These are phyloP conservation scores for Tremella yokohamensis DNA, from an alignment of 768 basidiomycete genomes.

Conservation along the genomic window DNA sequence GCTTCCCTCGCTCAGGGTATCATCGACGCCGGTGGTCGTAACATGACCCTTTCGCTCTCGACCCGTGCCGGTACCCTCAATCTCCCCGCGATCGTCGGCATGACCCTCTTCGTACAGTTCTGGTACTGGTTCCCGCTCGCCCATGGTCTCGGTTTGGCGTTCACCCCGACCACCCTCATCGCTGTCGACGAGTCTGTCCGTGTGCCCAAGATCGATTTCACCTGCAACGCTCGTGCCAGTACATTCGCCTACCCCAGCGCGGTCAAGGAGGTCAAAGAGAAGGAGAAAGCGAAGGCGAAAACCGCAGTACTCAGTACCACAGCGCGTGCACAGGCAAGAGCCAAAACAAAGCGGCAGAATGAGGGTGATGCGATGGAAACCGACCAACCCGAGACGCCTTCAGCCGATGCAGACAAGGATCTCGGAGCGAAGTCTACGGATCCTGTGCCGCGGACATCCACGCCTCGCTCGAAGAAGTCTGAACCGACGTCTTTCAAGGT, in stretches of 20 bases:
- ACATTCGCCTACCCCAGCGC: conserved; percentile 86
- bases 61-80: conserved; percentile 89
- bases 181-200: conserved; percentile 81
- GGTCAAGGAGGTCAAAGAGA: conserved; percentile 86
- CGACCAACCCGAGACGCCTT: neutral
- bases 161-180: conserved; percentile 92
- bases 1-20: conserved; percentile 93
- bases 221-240: conserved; percentile 84
- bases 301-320: conserved; percentile 95
- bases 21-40: conserved; percentile 95
- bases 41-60: conserved; percentile 89
- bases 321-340: conserved; percentile 91
- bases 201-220: conserved; percentile 90
- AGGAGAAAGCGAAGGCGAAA: conserved; percentile 83
- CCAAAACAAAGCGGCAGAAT: conserved; percentile 78
- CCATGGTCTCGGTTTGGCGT: conserved; percentile 85
- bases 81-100: conserved; percentile 93
- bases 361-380: conserved; percentile 75
- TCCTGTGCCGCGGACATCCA: conserved; percentile 19
- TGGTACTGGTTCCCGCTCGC: conserved; percentile 99
- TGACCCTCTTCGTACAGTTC: conserved; percentile 96
- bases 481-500: conserved; percentile 75
- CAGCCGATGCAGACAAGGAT: conserved; percentile 5
- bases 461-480: conserved; percentile 53
- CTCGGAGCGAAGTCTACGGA: conserved; percentile 2